Percentiles rank a stretch among this genome's conserved stretches.
Conservation (phyloP, 1,284 basidiomycete species). For the Sporisorium exsertum region DNA sequence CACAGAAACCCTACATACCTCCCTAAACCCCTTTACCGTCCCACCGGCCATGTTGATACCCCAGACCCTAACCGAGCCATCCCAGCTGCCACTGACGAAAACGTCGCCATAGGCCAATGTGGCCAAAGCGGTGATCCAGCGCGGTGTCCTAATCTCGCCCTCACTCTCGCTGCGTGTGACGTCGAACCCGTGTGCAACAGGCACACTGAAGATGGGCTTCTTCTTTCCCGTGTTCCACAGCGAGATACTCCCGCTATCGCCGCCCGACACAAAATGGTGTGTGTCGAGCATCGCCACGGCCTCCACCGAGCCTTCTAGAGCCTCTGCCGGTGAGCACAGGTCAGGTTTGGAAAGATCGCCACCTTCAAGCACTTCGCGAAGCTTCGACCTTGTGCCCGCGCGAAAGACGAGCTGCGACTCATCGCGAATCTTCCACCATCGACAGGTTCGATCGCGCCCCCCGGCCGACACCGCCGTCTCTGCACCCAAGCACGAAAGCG, state of each 20-base stretch:
- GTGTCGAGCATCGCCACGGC: constrained; percentile 95
- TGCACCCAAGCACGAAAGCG: constrained; percentile 81
- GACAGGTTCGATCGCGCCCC: constrained; percentile 87
- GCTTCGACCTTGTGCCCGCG: constrained; percentile 80
- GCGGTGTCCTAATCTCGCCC: constrained; percentile 80
- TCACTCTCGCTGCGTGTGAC: constrained; percentile 76
- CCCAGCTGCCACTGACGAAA: constrained; percentile 93
- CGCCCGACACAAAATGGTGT: constrained; percentile 88
- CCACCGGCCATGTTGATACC: constrained; percentile 76
- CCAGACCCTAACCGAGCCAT: constrained; percentile 87
- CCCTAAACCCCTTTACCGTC: constrained; percentile 79
- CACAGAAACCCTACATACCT: constrained; percentile 76
- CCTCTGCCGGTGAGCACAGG: constrained; percentile 13
- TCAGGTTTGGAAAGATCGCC: constrained; percentile 73
- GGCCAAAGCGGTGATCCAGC: constrained; percentile 90
- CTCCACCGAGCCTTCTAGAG: constrained; percentile 89
- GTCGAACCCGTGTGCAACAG: constrained; percentile 87
- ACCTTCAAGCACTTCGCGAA: constrained; percentile 82
- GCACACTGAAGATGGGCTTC: constrained; percentile 88
- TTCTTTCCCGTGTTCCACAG: constrained; percentile 95
- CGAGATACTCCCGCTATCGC: constrained; percentile 87
- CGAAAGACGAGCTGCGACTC: constrained; percentile 96
- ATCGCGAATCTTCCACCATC: constrained; percentile 97
- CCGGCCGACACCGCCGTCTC: constrained; percentile 90
- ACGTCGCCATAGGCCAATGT: constrained; percentile 88